These are phyloP conservation scores for Solanum hybrid DNA, from an alignment of 305 asterid species.

Conservation along the genomic window DNA sequence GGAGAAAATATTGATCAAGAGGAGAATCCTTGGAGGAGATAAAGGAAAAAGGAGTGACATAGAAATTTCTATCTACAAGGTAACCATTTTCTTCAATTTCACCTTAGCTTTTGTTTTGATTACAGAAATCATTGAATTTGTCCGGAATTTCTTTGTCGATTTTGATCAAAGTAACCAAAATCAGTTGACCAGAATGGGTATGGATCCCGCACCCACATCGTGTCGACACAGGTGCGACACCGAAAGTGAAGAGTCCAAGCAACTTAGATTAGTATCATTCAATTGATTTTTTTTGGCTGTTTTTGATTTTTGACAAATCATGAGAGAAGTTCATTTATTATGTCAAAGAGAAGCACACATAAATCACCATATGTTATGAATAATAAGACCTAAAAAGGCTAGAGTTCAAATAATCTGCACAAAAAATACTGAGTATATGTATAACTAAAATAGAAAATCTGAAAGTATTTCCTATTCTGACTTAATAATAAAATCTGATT, in stretches of 20 bases:
- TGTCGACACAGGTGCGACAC: neutral
- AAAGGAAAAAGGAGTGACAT: neutral
- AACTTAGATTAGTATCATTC: neutral
- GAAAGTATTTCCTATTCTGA: neutral
- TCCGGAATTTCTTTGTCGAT: neutral
- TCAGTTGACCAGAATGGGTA: neutral
- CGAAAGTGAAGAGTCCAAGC: neutral
- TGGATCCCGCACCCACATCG: neutral
- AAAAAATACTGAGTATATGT: neutral
- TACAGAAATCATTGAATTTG: neutral
- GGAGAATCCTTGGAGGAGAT: neutral
- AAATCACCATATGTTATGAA: neutral
- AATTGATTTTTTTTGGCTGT: neutral
- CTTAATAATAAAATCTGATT: neutral
- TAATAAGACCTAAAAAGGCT: neutral
- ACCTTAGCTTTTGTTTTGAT: neutral
- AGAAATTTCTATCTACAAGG: neutral
- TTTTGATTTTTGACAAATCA: neutral
- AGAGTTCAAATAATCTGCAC: neutral
- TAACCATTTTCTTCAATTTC: neutral
- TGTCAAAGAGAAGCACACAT: neutral
- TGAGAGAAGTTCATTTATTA: neutral
- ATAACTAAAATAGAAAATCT: neutral
- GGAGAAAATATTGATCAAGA: neutral
- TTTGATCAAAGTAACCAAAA: neutral